Conservation (phyloP, 345 rosid genomes). For the Tarenaya hassleriana region DNA sequence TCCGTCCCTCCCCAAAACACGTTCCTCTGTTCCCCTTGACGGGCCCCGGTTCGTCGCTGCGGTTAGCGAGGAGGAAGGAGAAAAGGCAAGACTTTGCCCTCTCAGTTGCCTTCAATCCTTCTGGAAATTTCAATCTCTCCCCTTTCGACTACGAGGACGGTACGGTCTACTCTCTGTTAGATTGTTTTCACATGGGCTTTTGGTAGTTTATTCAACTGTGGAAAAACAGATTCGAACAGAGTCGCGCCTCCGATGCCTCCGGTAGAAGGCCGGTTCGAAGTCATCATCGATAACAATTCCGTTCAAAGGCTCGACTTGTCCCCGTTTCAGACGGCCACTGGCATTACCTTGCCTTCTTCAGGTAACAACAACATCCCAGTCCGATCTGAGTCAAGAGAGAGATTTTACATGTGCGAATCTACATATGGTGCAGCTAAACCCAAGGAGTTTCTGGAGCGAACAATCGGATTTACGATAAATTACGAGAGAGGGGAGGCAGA, state of each 20-base stretch:
- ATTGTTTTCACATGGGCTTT: background rate
- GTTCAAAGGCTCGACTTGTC: constrained; percentile 59
- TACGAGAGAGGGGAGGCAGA: constrained; percentile 59
- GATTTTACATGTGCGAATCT: no score
- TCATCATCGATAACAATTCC: constrained; percentile 48
- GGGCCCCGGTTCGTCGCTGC: background rate
- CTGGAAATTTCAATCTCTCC: constrained; percentile 76
- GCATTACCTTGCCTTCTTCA: constrained; percentile 50
- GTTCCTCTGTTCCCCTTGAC: background rate
- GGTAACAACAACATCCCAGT: no score
- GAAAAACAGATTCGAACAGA: constrained; percentile 40
- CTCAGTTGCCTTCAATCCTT: constrained; percentile 77
- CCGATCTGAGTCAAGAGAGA: no score
- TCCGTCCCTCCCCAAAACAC: background rate
- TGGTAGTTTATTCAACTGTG: background rate
- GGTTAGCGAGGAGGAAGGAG: constrained; percentile 7
- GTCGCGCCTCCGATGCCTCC: constrained; percentile 74
- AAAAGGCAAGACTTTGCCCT: constrained; percentile 29
- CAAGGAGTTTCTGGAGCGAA: constrained; percentile 49
- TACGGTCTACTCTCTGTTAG: constrained; percentile 10
- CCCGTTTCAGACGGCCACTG: constrained; percentile 57
- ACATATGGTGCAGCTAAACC: constrained; percentile 54
- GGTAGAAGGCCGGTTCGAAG: constrained; percentile 57
- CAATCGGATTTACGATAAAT: constrained; percentile 66
- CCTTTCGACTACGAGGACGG: constrained; percentile 43